These are phyloP conservation scores for Naganishia onofrii DNA, from an alignment of 768 basidiomycete genomes.

Conservation along the genomic window DNA sequence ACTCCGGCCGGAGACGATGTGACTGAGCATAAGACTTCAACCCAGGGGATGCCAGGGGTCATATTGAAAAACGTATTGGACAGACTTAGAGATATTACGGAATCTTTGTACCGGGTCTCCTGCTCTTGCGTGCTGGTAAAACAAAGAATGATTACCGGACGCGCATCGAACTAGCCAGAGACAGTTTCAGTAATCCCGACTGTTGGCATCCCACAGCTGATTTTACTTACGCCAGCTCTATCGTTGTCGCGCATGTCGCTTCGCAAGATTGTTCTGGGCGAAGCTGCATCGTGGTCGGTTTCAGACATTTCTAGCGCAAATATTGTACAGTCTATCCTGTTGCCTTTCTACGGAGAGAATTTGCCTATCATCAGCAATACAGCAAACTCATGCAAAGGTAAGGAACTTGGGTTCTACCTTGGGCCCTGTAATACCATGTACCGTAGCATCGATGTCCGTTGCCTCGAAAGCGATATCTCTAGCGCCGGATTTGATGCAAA, in stretches of 20 bases:
- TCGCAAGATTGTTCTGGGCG: not conserved
- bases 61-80: constrained; percentile 54
- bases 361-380: not conserved
- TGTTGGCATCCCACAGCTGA: too few species aligned
- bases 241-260: constrained; percentile 13
- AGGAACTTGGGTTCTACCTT: not conserved
- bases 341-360: not conserved
- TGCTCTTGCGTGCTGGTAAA: constrained; percentile 64
- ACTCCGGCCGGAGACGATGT: constrained; percentile 84
- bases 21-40: constrained; percentile 63
- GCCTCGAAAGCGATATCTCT: constrained; percentile 55
- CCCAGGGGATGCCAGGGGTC: constrained; percentile 64
- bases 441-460: constrained; percentile 63
- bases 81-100: constrained; percentile 62
- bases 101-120: constrained; percentile 69
- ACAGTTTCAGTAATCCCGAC: not conserved
- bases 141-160: constrained; percentile 2
- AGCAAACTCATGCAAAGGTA: not conserved
- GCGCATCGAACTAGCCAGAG: not conserved
- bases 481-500: constrained; percentile 34
- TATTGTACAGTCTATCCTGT: not conserved
- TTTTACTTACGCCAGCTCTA: constrained; percentile 4
- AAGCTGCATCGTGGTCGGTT: not conserved
- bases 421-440: constrained; percentile 40
- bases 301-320: constrained; percentile 17